Base-by-base conservation (phyloP, 257 asterid genomes). In the Voacanga thouarsii region DNA sequence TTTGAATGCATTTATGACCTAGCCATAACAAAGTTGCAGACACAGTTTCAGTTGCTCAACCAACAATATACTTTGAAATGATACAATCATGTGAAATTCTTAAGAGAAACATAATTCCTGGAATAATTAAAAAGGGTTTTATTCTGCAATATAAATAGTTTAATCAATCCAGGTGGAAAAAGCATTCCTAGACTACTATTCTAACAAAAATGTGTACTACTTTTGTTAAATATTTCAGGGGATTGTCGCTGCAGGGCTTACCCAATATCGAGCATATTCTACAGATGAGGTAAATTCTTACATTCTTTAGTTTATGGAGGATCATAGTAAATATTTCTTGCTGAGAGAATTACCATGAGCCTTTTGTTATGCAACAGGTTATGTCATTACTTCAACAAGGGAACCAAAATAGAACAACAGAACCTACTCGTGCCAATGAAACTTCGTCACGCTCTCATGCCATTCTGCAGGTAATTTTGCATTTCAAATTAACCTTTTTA, bases 381-480 rank as follows among this genome's bases (percentile, higher is more conserved):
- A 89, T 89, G 92, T 84, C 89, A 69, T 84, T 89, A 65, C 92
- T 89, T 75, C 94, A 89, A 67, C 92, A 86, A 84, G 94, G 94
- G 64, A 89, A 89, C 75, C 79, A n/a, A 47, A 86, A 86, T 80
- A 82, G 94, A 82, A 88, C 89, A 4, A 89, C 94, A 49, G 94
- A 89, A 80, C 92, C 94, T 33, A 89, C 94, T 82, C 89, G 90
- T 49, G 88, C 84, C 47, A 89, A 89, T 76, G 92, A 88, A 81
- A 89, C 94, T 61, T 89, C 94, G 53, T 89, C 94, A 3, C 86
- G 94, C 51, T 89, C 94, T 74, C 94, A 88, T 81, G 94, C 94
- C 63, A 89, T 88, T 74, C 90, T 89, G 75, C 94, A 89, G 92
- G 92, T 89, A 49, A 74, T 49, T 49, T 6, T 68, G 19, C 56